A percentile compares a stretch with the other conserved stretches of the same genome.
Conservation (phyloP, 345 rosid species). For the Noccaea caerulescens region DNA sequence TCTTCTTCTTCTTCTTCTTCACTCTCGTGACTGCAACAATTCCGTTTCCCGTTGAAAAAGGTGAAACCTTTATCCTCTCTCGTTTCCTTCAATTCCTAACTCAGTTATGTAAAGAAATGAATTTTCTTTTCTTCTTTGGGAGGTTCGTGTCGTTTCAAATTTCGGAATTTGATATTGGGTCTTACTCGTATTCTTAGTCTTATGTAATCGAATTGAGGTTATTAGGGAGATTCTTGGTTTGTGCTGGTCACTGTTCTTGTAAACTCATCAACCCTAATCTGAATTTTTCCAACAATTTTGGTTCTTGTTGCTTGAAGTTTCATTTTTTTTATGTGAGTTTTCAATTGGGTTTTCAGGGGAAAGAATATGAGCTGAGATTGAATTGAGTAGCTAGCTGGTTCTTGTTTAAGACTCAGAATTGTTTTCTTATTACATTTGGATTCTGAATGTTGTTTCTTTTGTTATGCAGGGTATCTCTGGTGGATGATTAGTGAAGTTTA, state of each 20-base stretch:
- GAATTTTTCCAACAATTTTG: neutral
- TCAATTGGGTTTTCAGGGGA: neutral
- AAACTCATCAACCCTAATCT: slow-evolving; percentile 6
- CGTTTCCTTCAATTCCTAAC: neutral
- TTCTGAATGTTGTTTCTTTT: slow-evolving; percentile 15
- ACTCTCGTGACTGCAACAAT: slow-evolving; percentile 12
- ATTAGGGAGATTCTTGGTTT: neutral
- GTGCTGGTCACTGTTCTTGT: neutral
- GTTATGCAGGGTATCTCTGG: slow-evolving; percentile 38
- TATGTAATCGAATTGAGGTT: slow-evolving; percentile 1
- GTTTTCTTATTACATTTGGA: neutral
- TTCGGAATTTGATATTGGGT: slow-evolving; percentile 4
- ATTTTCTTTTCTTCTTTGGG: neutral
- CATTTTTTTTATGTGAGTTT: neutral
- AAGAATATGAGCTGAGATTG: neutral
- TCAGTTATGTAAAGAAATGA: neutral
- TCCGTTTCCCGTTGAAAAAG: slow-evolving; percentile 35
- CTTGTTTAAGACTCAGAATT: neutral
- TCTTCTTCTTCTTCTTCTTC: slow-evolving; percentile 18
- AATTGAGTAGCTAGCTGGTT: neutral
- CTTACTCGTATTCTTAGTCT: neutral
- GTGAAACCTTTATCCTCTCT: slow-evolving; percentile 19
- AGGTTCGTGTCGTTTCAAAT: slow-evolving; percentile 29
- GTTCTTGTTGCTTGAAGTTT: slow-evolving; percentile 10
- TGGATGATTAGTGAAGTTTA: slow-evolving; percentile 3